A percentile compares a stretch with the other conserved stretches of the same genome.
Conservation (phyloP, 2,329 filamentous ascomycete genomes). For the Leptographium radiaticola region DNA sequence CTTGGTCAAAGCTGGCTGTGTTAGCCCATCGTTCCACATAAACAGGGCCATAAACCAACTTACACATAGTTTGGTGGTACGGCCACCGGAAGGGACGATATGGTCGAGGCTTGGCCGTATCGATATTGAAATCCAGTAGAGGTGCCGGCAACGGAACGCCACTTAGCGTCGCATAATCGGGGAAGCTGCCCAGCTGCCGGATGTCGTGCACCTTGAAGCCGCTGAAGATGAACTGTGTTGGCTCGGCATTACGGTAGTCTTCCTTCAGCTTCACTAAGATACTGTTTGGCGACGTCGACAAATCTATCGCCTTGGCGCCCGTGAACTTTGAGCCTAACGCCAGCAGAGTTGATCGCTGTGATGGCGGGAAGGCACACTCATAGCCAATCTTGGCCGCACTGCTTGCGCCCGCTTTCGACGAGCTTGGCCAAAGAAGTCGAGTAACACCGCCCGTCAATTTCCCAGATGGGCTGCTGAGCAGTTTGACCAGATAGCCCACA, state of each 20-base stretch:
- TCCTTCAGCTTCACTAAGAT: not conserved
- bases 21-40: constrained; percentile 19
- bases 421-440: not conserved
- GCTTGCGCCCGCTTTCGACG: not conserved
- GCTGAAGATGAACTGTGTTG: not conserved
- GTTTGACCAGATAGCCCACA: not conserved
- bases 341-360: not conserved
- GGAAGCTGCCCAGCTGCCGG: constrained; percentile 53
- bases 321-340: not conserved
- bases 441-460: not conserved
- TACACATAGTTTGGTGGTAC: constrained; percentile 87
- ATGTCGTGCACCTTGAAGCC: constrained; percentile 3
- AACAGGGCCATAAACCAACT: too few species aligned
- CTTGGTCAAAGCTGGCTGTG: constrained; percentile 52
- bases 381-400: not conserved
- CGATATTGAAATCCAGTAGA: constrained; percentile 47
- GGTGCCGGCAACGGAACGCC: constrained; percentile 59
- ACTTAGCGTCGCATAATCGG: constrained; percentile 62
- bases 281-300: not conserved
- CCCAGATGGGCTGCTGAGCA: not conserved
- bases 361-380: not conserved
- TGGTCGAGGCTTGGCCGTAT: constrained; percentile 55
- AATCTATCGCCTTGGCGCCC: not conserved
- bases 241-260: not conserved
- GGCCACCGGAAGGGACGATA: constrained; percentile 74